phyloP scores from a whole-genome alignment of 1,284 basidiomycete species.

The Moniliella sp. region DNA sequence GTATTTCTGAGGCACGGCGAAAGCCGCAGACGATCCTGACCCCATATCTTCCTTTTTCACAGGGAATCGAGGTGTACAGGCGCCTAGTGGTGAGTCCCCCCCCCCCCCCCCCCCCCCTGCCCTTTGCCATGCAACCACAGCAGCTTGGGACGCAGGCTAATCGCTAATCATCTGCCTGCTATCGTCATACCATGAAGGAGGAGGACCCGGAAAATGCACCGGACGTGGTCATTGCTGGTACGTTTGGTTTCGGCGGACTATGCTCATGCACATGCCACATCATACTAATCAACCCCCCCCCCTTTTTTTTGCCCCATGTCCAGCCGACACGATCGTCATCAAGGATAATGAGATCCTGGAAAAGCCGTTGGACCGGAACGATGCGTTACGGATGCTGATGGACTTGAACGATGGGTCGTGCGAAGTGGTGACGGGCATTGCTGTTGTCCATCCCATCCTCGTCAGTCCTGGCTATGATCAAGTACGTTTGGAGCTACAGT shows the following conservation, averaged over 20 bases:
- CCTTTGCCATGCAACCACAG: too few species aligned
- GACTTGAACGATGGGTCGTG: conserved; percentile 57
- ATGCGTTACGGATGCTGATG: conserved; percentile 67
- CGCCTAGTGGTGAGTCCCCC: conserved; percentile 10
- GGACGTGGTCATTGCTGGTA: conserved; percentile 76
- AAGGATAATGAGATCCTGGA: conserved; percentile 46
- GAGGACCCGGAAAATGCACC: conserved; percentile 60
- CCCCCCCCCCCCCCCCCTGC: too few species aligned
- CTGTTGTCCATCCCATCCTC: conserved; percentile 55
- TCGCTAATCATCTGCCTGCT: background rate
- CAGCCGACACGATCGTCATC: conserved; percentile 26
- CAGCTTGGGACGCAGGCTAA: too few species aligned
- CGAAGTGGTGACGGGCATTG: conserved; percentile 27
- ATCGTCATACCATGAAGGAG: conserved; percentile 3
- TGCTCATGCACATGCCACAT: background rate
- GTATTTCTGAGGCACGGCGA: too few species aligned
- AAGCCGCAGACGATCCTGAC: background rate
- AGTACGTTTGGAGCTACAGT: too few species aligned
- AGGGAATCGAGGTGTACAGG: conserved; percentile 33
- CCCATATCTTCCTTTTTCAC: background rate
- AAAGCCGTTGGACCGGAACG: conserved; percentile 58
- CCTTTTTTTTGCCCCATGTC: background rate
- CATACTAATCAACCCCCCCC: too few species aligned
- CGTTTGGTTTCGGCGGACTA: conserved; percentile 8
- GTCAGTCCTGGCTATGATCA: conserved; percentile 66